Evolutionary conservation across 257 asterid genomes (phyloP).

Genomic region (Jaltomata sinuosa): DNA sequence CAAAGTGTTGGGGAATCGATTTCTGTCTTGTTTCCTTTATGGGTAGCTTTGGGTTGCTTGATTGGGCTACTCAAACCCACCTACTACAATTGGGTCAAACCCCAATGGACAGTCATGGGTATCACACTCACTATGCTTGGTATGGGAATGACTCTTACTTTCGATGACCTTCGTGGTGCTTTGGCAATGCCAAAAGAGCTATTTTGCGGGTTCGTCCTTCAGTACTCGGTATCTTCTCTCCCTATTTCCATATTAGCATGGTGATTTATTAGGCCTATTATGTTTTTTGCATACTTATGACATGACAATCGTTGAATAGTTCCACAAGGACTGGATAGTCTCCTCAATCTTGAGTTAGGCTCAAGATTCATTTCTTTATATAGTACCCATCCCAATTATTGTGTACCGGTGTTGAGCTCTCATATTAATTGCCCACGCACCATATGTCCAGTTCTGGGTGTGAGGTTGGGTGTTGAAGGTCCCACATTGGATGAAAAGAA

Average conservation of each 20-base stretch:
- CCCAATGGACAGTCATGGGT: slow-evolving; percentile 76
- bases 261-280: no score
- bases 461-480: no score
- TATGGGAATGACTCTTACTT: slow-evolving; percentile 89
- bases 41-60: slow-evolving; percentile 89
- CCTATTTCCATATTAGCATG: neutral
- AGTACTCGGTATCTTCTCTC: slow-evolving; percentile 48
- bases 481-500: no score
- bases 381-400: no score
- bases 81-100: slow-evolving; percentile 71
- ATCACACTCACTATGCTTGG: slow-evolving; percentile 89
- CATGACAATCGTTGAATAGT: no score
- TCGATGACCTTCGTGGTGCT: slow-evolving; percentile 80
- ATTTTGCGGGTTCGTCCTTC: slow-evolving; percentile 56
- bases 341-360: no score
- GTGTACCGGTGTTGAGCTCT: no score
- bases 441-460: no score
- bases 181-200: slow-evolving; percentile 86
- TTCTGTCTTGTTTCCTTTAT: slow-evolving; percentile 69
- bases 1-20: slow-evolving; percentile 53
- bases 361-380: no score
- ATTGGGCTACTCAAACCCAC: slow-evolving; percentile 55
- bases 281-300: neutral
- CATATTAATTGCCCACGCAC: no score
- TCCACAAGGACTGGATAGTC: no score